These are phyloP conservation scores for Arabis hirsuta DNA, from an alignment of 345 rosid genomes.

Conservation along the genomic window DNA sequence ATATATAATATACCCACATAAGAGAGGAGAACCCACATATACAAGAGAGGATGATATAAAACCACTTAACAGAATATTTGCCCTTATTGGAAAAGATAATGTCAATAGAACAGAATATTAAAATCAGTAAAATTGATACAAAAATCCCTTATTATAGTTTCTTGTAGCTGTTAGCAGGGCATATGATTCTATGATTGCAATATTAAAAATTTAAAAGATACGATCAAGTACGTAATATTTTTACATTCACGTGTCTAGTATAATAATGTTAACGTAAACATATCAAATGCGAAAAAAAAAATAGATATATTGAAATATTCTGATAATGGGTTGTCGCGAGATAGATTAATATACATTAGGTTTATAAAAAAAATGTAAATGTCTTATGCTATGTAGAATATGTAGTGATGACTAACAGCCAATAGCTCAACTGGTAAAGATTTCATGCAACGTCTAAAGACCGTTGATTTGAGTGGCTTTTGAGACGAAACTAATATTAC, in stretches of 20 bases:
- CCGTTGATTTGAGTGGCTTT: no score
- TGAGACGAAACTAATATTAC: no score
- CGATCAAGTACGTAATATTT: constrained; percentile 20
- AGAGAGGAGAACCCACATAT: not conserved
- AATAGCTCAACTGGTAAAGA: no score
- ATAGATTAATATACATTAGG: no score
- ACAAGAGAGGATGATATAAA: not conserved
- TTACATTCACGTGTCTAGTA: constrained; percentile 10
- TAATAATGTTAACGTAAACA: constrained; percentile 10
- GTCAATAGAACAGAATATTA: constrained; percentile 29
- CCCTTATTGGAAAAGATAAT: constrained; percentile 23
- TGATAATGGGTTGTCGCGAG: not conserved
- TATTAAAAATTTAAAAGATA: not conserved
- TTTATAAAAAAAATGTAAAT: not conserved
- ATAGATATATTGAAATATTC: not conserved
- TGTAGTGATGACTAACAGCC: not conserved
- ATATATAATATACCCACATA: constrained; percentile 16
- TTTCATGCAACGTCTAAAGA: no score
- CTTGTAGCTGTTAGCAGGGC: constrained; percentile 20
- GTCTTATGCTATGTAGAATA: not conserved
- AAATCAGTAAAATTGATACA: constrained; percentile 9
- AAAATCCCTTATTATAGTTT: constrained; percentile 11
- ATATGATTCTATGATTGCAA: constrained; percentile 36
- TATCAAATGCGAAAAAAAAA: constrained; percentile 5
- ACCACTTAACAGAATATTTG: constrained; percentile 19